phyloP scores from a whole-genome alignment of 305 asterid genomes.

The Fraxinus dipetala region DNA sequence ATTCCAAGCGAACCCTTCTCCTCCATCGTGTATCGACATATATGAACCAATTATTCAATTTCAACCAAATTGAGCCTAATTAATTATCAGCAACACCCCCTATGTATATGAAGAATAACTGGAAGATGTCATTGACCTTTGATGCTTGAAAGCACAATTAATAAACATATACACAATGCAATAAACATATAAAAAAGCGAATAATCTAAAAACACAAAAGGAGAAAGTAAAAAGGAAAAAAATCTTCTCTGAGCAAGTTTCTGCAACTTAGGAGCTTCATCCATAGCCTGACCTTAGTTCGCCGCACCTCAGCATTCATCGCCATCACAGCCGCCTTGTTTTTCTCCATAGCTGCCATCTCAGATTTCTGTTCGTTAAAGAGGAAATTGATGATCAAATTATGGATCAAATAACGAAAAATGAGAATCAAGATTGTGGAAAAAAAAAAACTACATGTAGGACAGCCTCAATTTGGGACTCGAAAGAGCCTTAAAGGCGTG shows the following conservation, averaged over 20 bases:
- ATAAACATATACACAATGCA: not conserved
- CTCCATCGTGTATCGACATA: not conserved
- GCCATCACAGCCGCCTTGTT: conserved; percentile 82
- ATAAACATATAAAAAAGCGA: not conserved
- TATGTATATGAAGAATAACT: not conserved
- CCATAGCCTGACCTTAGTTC: conserved; percentile 76
- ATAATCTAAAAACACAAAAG: not conserved
- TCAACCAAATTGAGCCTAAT: not conserved
- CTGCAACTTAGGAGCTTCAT: conserved; percentile 71
- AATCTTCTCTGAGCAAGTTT: conserved; percentile 69
- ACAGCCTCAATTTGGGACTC: conserved; percentile 69
- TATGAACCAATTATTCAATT: not conserved
- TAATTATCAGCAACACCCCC: not conserved
- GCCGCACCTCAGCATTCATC: conserved; percentile 80
- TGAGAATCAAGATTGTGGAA: not conserved
- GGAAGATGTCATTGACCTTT: not conserved
- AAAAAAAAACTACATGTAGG: conserved; percentile 31
- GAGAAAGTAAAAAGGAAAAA: not conserved
- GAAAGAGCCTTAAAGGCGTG: conserved; percentile 57
- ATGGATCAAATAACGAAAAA: not conserved
- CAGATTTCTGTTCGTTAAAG: conserved; percentile 45
- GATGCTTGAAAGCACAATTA: not conserved
- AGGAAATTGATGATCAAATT: not conserved
- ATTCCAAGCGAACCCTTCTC: not conserved
- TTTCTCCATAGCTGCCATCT: conserved; percentile 56